Evolutionary conservation across 257 asterid genomes (phyloP).

Genomic region (Lantana camara): DNA sequence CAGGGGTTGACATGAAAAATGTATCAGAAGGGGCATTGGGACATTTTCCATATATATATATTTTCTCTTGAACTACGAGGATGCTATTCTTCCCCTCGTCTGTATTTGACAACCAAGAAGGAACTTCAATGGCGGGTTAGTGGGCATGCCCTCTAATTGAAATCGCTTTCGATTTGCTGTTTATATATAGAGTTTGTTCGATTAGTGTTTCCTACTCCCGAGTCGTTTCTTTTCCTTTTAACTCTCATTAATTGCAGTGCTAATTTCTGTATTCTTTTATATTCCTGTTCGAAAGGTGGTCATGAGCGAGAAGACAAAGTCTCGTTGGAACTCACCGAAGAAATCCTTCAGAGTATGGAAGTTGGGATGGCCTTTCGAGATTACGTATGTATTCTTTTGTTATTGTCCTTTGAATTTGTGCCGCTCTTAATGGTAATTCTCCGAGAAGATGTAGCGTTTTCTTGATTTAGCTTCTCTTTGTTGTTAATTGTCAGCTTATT

Average conservation of each 20-base stretch:
- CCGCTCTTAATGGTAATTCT: background rate
- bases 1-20: too few species aligned
- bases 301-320: conserved; percentile 82
- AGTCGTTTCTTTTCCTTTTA: background rate
- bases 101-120: conserved; percentile 18
- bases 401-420: background rate
- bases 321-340: conserved; percentile 82
- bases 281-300: conserved; percentile 47
- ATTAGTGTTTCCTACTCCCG: background rate
- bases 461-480: background rate
- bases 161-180: background rate
- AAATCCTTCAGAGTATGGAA: conserved; percentile 95
- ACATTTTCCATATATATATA: too few species aligned
- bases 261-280: conserved; percentile 4
- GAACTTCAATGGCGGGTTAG: conserved; percentile 41
- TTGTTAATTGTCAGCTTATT: background rate
- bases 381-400: conserved; percentile 47
- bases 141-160: background rate
- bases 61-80: too few species aligned
- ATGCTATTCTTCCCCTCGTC: too few species aligned
- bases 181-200: background rate
- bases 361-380: conserved; percentile 97
- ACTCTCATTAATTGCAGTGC: background rate
- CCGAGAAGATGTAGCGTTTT: background rate
- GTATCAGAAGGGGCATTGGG: too few species aligned